Conservation (phyloP, 2,329 filamentous ascomycete species). For the Penicillium occitanis region DNA sequence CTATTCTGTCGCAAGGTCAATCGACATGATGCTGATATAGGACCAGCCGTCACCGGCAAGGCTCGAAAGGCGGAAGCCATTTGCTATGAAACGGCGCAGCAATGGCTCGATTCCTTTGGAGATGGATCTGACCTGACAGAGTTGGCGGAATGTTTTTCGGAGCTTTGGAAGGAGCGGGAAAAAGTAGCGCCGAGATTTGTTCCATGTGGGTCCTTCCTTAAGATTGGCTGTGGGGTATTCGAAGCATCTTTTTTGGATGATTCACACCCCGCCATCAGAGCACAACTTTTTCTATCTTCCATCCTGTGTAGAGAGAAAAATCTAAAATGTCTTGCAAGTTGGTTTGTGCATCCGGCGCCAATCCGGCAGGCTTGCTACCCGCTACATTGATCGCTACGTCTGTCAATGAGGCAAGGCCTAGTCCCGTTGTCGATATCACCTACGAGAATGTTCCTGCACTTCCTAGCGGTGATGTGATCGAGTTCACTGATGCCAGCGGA, state of each 20-base stretch:
- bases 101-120: slow-evolving; percentile 6
- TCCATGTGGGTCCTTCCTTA: slow-evolving; percentile 8
- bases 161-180: slow-evolving; percentile 18
- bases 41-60: slow-evolving; percentile 38
- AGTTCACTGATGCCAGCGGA: slow-evolving; percentile 33
- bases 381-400: slow-evolving; percentile 43
- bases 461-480: slow-evolving; percentile 36
- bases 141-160: slow-evolving; percentile 21
- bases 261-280: slow-evolving; percentile 16
- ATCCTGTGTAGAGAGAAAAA: background rate
- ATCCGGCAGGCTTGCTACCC: slow-evolving; percentile 43
- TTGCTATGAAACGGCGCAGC: slow-evolving; percentile 11
- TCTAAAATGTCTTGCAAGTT: slow-evolving; percentile 36
- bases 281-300: background rate
- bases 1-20: slow-evolving; percentile 29
- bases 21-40: slow-evolving; percentile 36
- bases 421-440: slow-evolving; percentile 37
- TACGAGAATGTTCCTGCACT: slow-evolving; percentile 41
- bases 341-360: slow-evolving; percentile 42
- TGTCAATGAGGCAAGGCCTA: slow-evolving; percentile 39
- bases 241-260: slow-evolving; percentile 14
- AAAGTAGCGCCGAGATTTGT: slow-evolving; percentile 4
- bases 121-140: background rate
- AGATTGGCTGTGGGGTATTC: slow-evolving; percentile 19
- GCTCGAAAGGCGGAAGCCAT: slow-evolving; percentile 39